Percentiles rank a stretch among this genome's conserved stretches.
These are phyloP conservation scores for Moesziomyces aphidis DNA, from an alignment of 1,284 basidiomycete species.

Conservation along the genomic window DNA sequence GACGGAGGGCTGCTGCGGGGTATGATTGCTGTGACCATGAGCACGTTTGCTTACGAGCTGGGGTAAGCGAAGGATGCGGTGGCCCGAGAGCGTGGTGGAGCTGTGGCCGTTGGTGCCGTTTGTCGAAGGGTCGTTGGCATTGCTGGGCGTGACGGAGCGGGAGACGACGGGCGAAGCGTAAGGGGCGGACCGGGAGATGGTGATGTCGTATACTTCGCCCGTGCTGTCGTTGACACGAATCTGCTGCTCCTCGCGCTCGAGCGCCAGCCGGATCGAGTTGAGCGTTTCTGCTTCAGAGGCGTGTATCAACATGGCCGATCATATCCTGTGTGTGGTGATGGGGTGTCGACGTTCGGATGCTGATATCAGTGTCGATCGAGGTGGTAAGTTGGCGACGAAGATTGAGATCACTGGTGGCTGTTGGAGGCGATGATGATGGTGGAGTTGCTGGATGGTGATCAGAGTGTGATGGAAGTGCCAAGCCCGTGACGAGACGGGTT, in stretches of 20 bases:
- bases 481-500: background rate
- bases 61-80: constrained; percentile 51
- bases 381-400: background rate
- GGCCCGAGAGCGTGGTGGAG: constrained; percentile 27
- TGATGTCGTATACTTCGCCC: constrained; percentile 62
- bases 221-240: constrained; percentile 60
- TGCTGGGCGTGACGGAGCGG: constrained; percentile 43
- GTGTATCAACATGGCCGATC: constrained; percentile 47
- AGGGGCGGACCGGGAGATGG: constrained; percentile 58
- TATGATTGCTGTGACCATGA: constrained; percentile 20
- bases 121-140: constrained; percentile 28
- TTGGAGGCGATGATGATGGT: constrained; percentile 6
- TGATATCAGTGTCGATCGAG: background rate
- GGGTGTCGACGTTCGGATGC: background rate
- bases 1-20: constrained; percentile 13
- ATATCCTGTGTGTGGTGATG: constrained; percentile 9
- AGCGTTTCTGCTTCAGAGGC: constrained; percentile 54
- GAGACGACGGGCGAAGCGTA: constrained; percentile 61
- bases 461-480: background rate
- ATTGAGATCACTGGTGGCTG: background rate
- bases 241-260: constrained; percentile 60
- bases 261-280: constrained; percentile 55
- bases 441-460: background rate
- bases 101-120: constrained; percentile 18
- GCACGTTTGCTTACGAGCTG: constrained; percentile 58